A percentile compares a stretch with the other conserved stretches of the same genome.
These are phyloP conservation scores for Rubus idaeus DNA, from an alignment of 306 rosid genomes.

Conservation along the genomic window DNA sequence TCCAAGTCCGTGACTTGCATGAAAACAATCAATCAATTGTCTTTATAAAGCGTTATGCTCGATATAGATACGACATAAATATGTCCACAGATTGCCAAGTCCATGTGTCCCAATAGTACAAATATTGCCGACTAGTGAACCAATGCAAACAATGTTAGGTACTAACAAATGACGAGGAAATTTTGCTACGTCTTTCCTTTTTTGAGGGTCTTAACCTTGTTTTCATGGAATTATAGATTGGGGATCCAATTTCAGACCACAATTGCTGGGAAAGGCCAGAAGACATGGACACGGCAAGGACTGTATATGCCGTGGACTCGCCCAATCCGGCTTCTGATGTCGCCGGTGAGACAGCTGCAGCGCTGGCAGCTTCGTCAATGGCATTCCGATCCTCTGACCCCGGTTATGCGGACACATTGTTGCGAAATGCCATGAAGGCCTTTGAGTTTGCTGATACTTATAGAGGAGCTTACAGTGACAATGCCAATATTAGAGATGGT, in stretches of 20 bases:
- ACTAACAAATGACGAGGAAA: neutral
- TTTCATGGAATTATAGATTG: constrained; percentile 49
- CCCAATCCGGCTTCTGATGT: constrained; percentile 88
- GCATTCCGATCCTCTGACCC: constrained; percentile 75
- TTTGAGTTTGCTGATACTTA: constrained; percentile 72
- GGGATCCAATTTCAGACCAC: constrained; percentile 79
- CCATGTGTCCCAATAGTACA: neutral
- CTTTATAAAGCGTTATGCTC: neutral
- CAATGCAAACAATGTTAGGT: neutral
- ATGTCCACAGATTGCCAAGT: neutral
- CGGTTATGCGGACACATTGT: constrained; percentile 60
- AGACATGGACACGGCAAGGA: constrained; percentile 88
- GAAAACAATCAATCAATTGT: neutral
- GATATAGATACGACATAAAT: neutral
- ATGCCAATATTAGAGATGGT: constrained; percentile 51
- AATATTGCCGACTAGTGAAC: neutral
- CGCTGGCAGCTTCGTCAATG: constrained; percentile 76
- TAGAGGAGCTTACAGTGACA: constrained; percentile 92
- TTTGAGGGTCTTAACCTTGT: neutral
- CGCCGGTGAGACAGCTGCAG: constrained; percentile 87
- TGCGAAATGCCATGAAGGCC: constrained; percentile 62
- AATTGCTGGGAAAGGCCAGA: constrained; percentile 94
- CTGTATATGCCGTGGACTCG: constrained; percentile 77
- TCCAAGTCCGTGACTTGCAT: constrained; percentile 28
- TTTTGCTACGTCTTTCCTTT: neutral